A percentile compares a stretch with the other conserved stretches of the same genome.
These are phyloP conservation scores for Xylaria sp. DNA, from an alignment of 2,329 filamentous ascomycete genomes.

Conservation along the genomic window DNA sequence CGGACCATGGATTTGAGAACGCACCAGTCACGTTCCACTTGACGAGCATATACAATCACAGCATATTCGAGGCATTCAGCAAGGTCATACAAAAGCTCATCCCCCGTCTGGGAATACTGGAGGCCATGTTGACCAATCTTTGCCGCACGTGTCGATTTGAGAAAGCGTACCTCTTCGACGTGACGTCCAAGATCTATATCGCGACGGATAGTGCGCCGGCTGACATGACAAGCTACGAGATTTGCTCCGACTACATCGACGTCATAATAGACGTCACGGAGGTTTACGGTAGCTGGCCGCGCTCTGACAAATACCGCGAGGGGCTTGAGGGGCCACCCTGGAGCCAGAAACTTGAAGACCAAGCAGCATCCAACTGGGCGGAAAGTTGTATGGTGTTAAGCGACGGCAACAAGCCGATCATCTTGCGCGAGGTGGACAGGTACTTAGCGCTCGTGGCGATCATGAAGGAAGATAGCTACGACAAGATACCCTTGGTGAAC, in stretches of 20 bases:
- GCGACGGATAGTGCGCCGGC: conserved; percentile 92
- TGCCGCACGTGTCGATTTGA: conserved; percentile 94
- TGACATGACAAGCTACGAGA: conserved; percentile 95
- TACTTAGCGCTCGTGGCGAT: conserved; percentile 84
- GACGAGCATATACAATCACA: conserved; percentile 98
- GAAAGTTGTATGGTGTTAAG: conserved; percentile 73
- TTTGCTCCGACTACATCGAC: conserved; percentile 98
- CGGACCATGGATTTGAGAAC: conserved; percentile 90
- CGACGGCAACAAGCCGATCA: conserved; percentile 67
- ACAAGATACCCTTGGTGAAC: conserved; percentile 83
- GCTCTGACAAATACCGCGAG: conserved; percentile 60
- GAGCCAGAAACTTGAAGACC: conserved; percentile 67
- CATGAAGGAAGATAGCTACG: conserved; percentile 83
- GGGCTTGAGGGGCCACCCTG: conserved; percentile 64
- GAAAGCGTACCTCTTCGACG: conserved; percentile 97
- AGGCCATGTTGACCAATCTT: conserved; percentile 91
- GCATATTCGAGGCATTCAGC: conserved; percentile 96
- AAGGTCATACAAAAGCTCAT: conserved; percentile 99
- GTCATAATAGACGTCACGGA: conserved; percentile 97
- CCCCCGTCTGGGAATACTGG: conserved; percentile 87
- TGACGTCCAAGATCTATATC: conserved; percentile 98
- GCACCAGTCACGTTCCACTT: conserved; percentile 93
- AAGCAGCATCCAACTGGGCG: conserved; percentile 68
- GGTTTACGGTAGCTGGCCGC: conserved; percentile 81
- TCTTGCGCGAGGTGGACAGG: conserved; percentile 71